These are phyloP conservation scores for Liriodendron chinense DNA, from an alignment of 164 flowering plant species.

Conservation along the genomic window DNA sequence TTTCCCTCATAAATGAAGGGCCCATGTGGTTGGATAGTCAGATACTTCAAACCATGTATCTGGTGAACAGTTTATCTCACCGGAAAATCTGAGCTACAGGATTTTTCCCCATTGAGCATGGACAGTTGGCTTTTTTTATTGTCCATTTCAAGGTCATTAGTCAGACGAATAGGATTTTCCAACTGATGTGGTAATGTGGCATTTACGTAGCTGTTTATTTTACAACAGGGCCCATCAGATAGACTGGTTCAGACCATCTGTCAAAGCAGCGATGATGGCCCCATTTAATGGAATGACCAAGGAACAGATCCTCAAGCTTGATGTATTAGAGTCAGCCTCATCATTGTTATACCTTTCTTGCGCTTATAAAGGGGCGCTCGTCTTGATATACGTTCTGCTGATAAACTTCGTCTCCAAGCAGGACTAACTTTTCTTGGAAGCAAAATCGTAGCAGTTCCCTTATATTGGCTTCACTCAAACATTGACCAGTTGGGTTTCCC, in stretches of 20 bases:
- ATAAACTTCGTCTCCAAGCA: constrained; percentile 96
- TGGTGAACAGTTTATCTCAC: too few species aligned
- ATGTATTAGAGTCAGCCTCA: background rate
- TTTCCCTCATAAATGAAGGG: too few species aligned
- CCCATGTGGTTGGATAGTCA: too few species aligned
- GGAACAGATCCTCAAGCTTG: background rate
- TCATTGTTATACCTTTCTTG: constrained; percentile 61
- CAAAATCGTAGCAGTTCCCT: constrained; percentile 74
- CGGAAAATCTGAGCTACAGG: too few species aligned
- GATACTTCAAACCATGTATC: too few species aligned
- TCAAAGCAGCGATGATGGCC: background rate
- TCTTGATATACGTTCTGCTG: constrained; percentile 97
- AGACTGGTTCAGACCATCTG: background rate
- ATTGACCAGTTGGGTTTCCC: constrained; percentile 97
- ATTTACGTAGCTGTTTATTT: too few species aligned
- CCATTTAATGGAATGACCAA: background rate
- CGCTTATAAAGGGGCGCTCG: constrained; percentile 86
- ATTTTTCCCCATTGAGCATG: too few species aligned
- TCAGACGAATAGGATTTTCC: background rate
- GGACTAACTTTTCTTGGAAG: constrained; percentile 60
- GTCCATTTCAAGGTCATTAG: too few species aligned
- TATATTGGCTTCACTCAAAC: constrained; percentile 83
- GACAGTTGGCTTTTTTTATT: too few species aligned
- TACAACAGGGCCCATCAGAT: background rate
- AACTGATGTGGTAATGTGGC: background rate